A percentile compares a stretch with the other conserved stretches of the same genome.
phyloP scores from a whole-genome alignment of 139 green algal species.

The Tetraselmis chui region DNA sequence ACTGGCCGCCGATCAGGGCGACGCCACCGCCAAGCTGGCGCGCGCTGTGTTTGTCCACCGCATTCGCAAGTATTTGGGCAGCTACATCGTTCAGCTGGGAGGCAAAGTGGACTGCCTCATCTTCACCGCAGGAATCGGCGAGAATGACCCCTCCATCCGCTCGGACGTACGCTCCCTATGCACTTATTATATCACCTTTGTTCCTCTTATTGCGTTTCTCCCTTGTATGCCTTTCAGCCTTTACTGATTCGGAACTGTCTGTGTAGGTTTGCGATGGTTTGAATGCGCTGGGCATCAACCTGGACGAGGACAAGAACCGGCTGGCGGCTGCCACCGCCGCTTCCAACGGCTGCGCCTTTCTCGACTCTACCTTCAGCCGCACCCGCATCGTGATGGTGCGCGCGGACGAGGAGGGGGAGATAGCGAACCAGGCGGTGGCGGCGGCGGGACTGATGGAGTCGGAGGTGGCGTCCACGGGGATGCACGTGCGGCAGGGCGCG shows the following conservation, averaged over 20 bases:
- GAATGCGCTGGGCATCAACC: slow-evolving; percentile 43
- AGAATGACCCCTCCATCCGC: slow-evolving; percentile 55
- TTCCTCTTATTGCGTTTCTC: background rate
- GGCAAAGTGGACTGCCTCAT: slow-evolving; percentile 77
- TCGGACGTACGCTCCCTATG: too few species aligned
- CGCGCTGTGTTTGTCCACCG: slow-evolving; percentile 75
- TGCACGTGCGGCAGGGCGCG: background rate
- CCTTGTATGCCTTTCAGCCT: background rate
- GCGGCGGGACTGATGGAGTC: background rate
- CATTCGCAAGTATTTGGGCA: slow-evolving; percentile 81
- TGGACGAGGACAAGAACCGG: slow-evolving; percentile 63
- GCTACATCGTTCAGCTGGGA: slow-evolving; percentile 63
- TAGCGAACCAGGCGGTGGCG: background rate
- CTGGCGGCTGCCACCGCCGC: slow-evolving; percentile 10
- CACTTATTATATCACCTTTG: background rate
- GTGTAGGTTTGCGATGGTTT: slow-evolving; percentile 22
- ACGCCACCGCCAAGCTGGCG: slow-evolving; percentile 48
- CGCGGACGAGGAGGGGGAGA: background rate
- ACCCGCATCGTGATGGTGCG: background rate
- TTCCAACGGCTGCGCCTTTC: background rate
- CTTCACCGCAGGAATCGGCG: slow-evolving; percentile 76
- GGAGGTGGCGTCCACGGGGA: background rate
- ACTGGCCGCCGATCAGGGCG: slow-evolving; percentile 26
- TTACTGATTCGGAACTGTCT: background rate
- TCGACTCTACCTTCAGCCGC: background rate